Percentiles rank a stretch among this genome's conserved stretches.
Evolutionary conservation across 305 asterid genomes (phyloP).

Genomic region (Solanum hybrid): DNA sequence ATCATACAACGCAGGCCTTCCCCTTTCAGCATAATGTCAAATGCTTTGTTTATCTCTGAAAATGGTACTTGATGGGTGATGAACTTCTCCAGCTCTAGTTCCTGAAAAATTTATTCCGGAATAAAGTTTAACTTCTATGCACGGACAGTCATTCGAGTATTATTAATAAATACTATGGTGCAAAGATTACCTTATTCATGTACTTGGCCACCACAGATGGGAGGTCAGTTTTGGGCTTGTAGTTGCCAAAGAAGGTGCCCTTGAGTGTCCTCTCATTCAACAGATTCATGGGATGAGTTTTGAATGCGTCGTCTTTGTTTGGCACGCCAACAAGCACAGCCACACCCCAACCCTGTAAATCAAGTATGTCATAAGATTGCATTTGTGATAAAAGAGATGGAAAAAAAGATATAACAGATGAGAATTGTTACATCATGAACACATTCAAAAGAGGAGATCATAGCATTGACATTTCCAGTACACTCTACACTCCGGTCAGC

Average conservation of each 20-base stretch:
- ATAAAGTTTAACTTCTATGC: background rate
- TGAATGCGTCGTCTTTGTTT: conserved; percentile 23
- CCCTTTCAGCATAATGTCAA: conserved; percentile 31
- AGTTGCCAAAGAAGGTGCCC: conserved; percentile 40
- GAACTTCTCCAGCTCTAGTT: conserved; percentile 33
- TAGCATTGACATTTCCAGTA: conserved; percentile 30
- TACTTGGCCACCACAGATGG: conserved; percentile 29
- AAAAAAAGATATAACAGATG: background rate
- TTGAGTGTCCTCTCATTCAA: conserved; percentile 34
- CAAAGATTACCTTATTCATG: conserved; percentile 24
- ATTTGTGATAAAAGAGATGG: background rate
- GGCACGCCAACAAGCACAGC: conserved; percentile 42
- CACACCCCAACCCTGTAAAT: conserved; percentile 38
- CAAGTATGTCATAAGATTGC: background rate
- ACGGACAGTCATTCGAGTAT: background rate
- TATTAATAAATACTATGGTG: background rate
- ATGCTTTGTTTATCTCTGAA: conserved; percentile 35
- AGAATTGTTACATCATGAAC: conserved; percentile 29
- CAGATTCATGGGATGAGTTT: conserved; percentile 27
- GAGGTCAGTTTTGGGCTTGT: conserved; percentile 29
- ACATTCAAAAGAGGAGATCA: conserved; percentile 42
- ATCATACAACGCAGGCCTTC: conserved; percentile 33
- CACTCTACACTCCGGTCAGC: conserved; percentile 33
- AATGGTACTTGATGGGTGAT: conserved; percentile 28
- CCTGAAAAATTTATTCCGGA: conserved; percentile 1